Conservation (phyloP, 2,329 filamentous ascomycete species). For the Seiridium cupressi region DNA sequence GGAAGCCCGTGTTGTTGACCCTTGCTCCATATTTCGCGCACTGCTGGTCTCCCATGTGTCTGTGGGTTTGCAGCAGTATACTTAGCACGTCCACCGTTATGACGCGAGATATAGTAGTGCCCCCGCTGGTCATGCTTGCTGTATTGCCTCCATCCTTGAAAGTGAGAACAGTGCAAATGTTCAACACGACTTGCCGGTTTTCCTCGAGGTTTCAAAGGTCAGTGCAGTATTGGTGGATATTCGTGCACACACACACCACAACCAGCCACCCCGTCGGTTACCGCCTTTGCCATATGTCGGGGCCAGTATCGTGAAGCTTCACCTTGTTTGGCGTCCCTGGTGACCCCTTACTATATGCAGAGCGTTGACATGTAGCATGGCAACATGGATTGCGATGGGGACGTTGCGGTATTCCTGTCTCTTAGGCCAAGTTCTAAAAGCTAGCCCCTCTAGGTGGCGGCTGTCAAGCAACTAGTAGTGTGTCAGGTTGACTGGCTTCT, state of each 20-base stretch:
- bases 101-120: no score
- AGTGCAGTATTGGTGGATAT: neutral
- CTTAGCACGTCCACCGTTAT: no score
- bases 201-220: neutral
- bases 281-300: neutral
- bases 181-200: neutral
- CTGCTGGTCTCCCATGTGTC: neutral
- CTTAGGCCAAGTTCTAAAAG: no score
- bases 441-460: no score
- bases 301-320: neutral
- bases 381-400: neutral
- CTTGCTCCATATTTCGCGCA: neutral
- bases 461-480: no score
- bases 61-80: neutral
- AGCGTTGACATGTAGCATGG: slow-evolving; percentile 1
- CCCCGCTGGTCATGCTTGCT: no score
- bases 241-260: neutral
- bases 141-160: neutral
- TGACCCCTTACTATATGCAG: neutral
- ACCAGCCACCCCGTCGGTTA: neutral
- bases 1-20: no score
- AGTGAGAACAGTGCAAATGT: neutral
- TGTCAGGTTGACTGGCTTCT: neutral
- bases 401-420: no score
- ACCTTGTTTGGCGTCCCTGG: neutral